Percentiles rank a stretch among this genome's conserved stretches.
Conservation (phyloP, 192 early-diverging fungal species). For the Mortierella hygrophila region DNA sequence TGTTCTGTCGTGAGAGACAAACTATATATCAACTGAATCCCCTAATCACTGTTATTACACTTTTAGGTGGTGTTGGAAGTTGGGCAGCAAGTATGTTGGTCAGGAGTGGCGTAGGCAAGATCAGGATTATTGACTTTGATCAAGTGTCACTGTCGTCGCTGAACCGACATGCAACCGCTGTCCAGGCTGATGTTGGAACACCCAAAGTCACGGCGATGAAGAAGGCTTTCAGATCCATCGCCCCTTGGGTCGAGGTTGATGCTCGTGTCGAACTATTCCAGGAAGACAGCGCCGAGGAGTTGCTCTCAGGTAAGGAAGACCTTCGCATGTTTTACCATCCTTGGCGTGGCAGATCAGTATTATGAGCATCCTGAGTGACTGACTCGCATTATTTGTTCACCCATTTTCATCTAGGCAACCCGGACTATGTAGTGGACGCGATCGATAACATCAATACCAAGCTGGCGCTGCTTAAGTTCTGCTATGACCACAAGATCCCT, state of each 20-base stretch:
- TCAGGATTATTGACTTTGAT: slow-evolving; percentile 97
- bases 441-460: slow-evolving; percentile 99
- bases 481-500: slow-evolving; percentile 76
- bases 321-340: not conserved
- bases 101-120: slow-evolving; percentile 85
- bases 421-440: slow-evolving; percentile 87
- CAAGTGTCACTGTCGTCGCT: slow-evolving; percentile 95
- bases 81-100: slow-evolving; percentile 93
- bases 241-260: slow-evolving; percentile 86
- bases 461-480: slow-evolving; percentile 88
- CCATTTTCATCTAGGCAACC: slow-evolving; percentile 51
- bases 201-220: slow-evolving; percentile 86
- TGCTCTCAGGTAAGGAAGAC: slow-evolving; percentile 71
- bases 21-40: not conserved
- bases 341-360: not conserved
- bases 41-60: not conserved
- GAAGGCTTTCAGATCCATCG: slow-evolving; percentile 79
- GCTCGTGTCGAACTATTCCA: slow-evolving; percentile 82
- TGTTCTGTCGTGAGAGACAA: too few relatives aligned
- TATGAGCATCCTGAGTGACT: not conserved
- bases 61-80: slow-evolving; percentile 86
- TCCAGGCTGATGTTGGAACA: slow-evolving; percentile 89
- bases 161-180: slow-evolving; percentile 95
- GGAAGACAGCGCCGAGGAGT: slow-evolving; percentile 71
- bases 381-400: not conserved